Evolutionary conservation across 1,139 yeast species (phyloP), one percentile per base, ranked within the genome.

Genomic region (Zygosaccharomyces pseudobailii): DNA sequence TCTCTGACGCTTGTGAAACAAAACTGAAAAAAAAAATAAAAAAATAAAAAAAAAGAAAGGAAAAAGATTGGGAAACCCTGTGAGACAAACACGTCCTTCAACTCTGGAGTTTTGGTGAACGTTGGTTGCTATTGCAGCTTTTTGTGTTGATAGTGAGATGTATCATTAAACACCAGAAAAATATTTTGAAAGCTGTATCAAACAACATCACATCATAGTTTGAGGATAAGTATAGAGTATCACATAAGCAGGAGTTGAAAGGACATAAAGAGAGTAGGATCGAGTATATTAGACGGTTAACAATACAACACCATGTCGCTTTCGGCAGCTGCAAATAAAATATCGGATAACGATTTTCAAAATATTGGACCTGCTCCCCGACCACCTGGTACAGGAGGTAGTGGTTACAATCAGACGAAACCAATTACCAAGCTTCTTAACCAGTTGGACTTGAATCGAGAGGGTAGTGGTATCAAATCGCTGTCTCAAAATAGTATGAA

Each of bases 41-140:
- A 37, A 23, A 20, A 37, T 20, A n/a, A 36, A 36, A 23, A 36
- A 25, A 37, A 25, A 38, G n/a, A 21, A 38, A 28, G 23, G 30
- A 37, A 5, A 36, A 27, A 34, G 5, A 32, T 38, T 28, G 13
- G 28, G 33, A 38, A 38, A 27, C 41, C 76, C 13, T 92, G 92
- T 0, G 92, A 79, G 24, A 89, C 86, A 55, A 92, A 80, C 3
- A 90, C 83, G 42, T 92, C 82, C 61, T 87, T 87, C 0, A 96
- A 88, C 0, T 95, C 87, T 7, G 76, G 70, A 43, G 78, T 65
- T 42, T 70, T 75, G 13, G 71, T 61, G 43, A 87, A 66, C 45
- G 6, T 30, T 30, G 33, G 33, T 30, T 30, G 33, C 33, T 30
- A 30, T 30, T 30, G 33, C 33, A 30, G 33, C 33, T 30, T 13